phyloP scores from a whole-genome alignment of 2,329 filamentous ascomycete genomes.

The Colletotrichum brevisporum region DNA sequence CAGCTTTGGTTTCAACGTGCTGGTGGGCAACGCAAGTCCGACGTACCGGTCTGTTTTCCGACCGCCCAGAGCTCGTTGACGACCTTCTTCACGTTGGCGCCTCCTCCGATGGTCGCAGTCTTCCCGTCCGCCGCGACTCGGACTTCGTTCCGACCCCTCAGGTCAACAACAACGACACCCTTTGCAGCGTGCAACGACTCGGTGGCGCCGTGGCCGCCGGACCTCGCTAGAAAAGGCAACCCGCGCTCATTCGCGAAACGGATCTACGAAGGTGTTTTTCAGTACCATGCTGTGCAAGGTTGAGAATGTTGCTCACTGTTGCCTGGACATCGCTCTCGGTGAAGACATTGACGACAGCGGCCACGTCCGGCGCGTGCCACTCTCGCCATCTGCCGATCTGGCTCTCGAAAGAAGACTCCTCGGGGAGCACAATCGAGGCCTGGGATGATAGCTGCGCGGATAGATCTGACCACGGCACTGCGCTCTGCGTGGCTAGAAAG shows the following conservation, averaged over 20 bases:
- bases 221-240: conserved; percentile 31
- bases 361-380: conserved; percentile 25
- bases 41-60: conserved; percentile 28
- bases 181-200: conserved; percentile 25
- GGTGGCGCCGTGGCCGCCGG: conserved; percentile 41
- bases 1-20: background rate
- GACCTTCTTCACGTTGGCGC: conserved; percentile 38
- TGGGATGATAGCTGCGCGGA: conserved; percentile 6
- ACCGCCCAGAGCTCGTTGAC: conserved; percentile 16
- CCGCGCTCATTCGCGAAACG: conserved; percentile 23
- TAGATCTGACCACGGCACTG: conserved; percentile 3
- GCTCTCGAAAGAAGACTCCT: background rate
- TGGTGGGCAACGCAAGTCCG: background rate
- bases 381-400: conserved; percentile 19
- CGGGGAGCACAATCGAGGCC: conserved; percentile 1
- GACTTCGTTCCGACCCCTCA: conserved; percentile 41
- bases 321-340: conserved; percentile 29
- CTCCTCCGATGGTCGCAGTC: conserved; percentile 38
- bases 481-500: conserved; percentile 1
- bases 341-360: conserved; percentile 23
- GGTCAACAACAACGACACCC: conserved; percentile 43
- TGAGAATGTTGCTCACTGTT: conserved; percentile 1
- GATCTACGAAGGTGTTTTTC: background rate
- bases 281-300: too few species aligned
- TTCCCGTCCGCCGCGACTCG: conserved; percentile 27